Conservation (phyloP, 306 rosid genomes). For the Pyrus bretschneideri region DNA sequence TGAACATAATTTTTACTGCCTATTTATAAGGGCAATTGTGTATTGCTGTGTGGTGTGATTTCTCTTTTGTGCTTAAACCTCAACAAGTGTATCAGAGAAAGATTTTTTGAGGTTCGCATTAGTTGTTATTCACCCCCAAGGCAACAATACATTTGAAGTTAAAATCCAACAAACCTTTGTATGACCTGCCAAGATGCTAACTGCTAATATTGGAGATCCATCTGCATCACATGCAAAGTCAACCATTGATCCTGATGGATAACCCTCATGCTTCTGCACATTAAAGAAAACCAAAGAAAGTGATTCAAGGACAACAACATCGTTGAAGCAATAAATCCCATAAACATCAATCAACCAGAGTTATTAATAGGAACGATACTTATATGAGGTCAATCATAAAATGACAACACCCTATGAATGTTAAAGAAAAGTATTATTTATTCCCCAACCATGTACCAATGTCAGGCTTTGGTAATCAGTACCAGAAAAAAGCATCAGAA, state of each 20-base stretch:
- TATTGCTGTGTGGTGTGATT: neutral
- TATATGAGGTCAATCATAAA: neutral
- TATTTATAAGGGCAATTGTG: neutral
- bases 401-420: neutral
- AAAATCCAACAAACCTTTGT: constrained; percentile 40
- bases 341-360: constrained; percentile 2
- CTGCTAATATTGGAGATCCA: constrained; percentile 84
- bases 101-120: neutral
- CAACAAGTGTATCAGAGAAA: neutral
- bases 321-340: constrained; percentile 4
- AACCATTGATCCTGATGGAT: constrained; percentile 89
- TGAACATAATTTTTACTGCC: neutral
- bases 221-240: constrained; percentile 82
- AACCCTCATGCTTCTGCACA: constrained; percentile 64
- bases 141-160: neutral
- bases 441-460: neutral
- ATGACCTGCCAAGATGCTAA: constrained; percentile 81
- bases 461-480: no score
- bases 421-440: neutral
- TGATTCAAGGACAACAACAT: constrained; percentile 6
- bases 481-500: no score
- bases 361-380: neutral
- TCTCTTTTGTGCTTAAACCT: neutral
- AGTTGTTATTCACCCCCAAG: neutral
- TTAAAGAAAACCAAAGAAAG: constrained; percentile 14